Base-by-base conservation (phyloP, 2,329 filamentous ascomycete genomes). In the Talaromyces sp. region DNA sequence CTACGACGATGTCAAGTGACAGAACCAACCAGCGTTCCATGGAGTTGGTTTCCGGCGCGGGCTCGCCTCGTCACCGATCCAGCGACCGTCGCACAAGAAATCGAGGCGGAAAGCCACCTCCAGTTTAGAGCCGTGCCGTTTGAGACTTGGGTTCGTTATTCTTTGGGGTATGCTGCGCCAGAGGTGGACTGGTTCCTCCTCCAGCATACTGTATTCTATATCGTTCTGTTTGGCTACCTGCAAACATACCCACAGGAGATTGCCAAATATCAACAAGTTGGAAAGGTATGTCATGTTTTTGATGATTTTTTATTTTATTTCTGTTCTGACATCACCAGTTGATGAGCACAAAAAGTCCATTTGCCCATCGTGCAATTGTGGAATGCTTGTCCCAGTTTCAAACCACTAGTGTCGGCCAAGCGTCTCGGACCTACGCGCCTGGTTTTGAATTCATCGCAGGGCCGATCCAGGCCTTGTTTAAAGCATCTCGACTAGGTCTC, bases 141-240 rank as follows among this genome's bases (percentile, higher is more conserved):
- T 46, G 74, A 77, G 59, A 74, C 75, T 38, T 67, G 74, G 58
- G 73, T 76, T 27, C 73, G 74, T 12, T 75, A 73, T 58, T 70
- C 74, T 10, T 61, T 77, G 35, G 72, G 73, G 2, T 77, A 76
- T 52, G 59, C 63, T 48, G 66, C 70, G 1, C 50, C 63, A 11
- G 69, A 70, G 3, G 70, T 77, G 10, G 69, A 75, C 27, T 77
- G 73, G 71, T 76, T 77, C 46, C 61, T 77, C 8, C 64, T 70
- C 6, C 74, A 76, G 56, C 74, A 77, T 62, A 71, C 69, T 32
- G 65, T 69, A 3, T 65, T 76, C 11, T 74, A 72, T 59, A 67
- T 72, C 31, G 65, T 73, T 54, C 62, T 77, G 10, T 62, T 67
- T 7, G 67, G 68, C 35, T 68, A 75, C 59, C 62, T 77, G 7